Evolutionary conservation across 2,329 filamentous ascomycete species (phyloP).

Genomic region (Diaporthe sp.): DNA sequence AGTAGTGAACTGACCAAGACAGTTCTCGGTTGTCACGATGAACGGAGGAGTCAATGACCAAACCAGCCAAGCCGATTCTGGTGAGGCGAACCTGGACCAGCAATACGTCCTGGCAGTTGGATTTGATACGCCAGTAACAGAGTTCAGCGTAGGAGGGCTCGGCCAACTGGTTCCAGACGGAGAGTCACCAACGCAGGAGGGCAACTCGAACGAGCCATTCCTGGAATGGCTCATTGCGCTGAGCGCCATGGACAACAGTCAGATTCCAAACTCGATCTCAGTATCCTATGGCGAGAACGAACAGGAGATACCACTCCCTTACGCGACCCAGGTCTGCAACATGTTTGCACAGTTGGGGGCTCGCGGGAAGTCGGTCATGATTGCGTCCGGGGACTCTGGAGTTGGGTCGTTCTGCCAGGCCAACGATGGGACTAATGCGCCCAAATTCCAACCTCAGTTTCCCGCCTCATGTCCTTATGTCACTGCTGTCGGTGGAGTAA

Average conservation of each 20-base stretch:
- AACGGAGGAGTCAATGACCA: slow-evolving; percentile 58
- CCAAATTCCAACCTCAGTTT: slow-evolving; percentile 72
- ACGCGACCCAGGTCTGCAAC: slow-evolving; percentile 70
- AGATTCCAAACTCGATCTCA: slow-evolving; percentile 71
- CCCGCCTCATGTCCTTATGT: slow-evolving; percentile 78
- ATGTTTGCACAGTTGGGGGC: slow-evolving; percentile 74
- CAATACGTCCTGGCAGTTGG: slow-evolving; percentile 43
- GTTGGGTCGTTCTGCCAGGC: slow-evolving; percentile 69
- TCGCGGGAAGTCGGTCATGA: slow-evolving; percentile 73
- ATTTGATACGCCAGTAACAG: slow-evolving; percentile 45
- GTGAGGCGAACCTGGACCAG: slow-evolving; percentile 48
- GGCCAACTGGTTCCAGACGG: slow-evolving; percentile 52
- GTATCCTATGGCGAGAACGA: slow-evolving; percentile 79
- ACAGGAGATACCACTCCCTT: slow-evolving; percentile 67
- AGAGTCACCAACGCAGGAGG: slow-evolving; percentile 43
- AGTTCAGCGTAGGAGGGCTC: slow-evolving; percentile 51
- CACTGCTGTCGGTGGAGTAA: slow-evolving; percentile 71
- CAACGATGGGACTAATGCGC: slow-evolving; percentile 66
- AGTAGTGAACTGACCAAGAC: neutral
- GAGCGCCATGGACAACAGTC: slow-evolving; percentile 61
- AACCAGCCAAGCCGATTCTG: slow-evolving; percentile 45
- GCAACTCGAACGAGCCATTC: slow-evolving; percentile 76
- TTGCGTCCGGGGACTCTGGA: slow-evolving; percentile 71
- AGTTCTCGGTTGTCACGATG: slow-evolving; percentile 56
- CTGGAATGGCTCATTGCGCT: slow-evolving; percentile 73